Evolutionary conservation across 2,329 filamentous ascomycete species (phyloP), one percentile per base, ranked within the genome.

Genomic region (Calonectria pseudoturangicola): DNA sequence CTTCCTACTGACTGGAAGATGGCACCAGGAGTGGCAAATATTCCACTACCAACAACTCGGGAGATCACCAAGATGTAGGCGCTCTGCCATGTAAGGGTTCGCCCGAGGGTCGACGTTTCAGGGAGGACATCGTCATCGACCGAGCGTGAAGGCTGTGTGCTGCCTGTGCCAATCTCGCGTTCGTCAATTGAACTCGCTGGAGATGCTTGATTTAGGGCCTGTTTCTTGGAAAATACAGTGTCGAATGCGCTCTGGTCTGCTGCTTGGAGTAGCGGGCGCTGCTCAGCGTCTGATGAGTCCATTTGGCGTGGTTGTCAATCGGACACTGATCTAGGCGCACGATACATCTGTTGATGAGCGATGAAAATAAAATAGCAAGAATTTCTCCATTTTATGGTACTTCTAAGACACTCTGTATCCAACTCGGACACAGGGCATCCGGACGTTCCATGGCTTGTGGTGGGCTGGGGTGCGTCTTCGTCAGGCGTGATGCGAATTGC

Each of bases 11-110:
- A 89, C 45, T 90, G 88, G 3, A 93, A 86, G 63, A 95, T 93
- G 5, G 92, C 88, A 0, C 91, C 92, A 0, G 92, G 93, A 0
- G 92, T 94, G 0, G 93, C 92, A 78, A 94, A 95, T 74, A 95
- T 93, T 30, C 92, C 93, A 77, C 89, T 92, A 15, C 92, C 92
- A 36, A 94, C 91, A 7, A 94, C 91, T 15, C 92, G 88, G 1
- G 91, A 93, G 30, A 94, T 91, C 9, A 93, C 90, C 25, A 94
- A 86, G 68, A 94, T 91, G 80, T 92, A 93, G 1, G 91, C 90
- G 76, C 89, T 92, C 30, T 86, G 85, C 91, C 92, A 93, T 70
- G 85, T 89, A 63, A 94, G 87, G 18, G 87, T 92, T 25, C 92
- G 87, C 1, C 91, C 91, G 27, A 88, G 83, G 0, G 87, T 86